Evolutionary conservation across 2,329 filamentous ascomycete genomes (phyloP).

Genomic region (Cladorrhinum sp.): DNA sequence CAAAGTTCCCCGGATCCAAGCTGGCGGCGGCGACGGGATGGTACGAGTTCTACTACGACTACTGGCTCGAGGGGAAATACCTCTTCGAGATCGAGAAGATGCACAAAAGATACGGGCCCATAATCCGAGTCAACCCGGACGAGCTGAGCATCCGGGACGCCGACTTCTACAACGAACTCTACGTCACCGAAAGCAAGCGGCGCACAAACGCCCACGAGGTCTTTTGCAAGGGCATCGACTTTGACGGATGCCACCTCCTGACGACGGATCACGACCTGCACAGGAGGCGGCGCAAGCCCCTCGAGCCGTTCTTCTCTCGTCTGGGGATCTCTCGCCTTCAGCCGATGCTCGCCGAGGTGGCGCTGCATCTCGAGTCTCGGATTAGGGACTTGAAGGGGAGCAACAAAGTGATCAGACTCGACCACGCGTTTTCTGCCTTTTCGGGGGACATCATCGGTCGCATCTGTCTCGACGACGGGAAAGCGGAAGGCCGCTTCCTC

Average conservation of each 20-base stretch:
- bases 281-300: not conserved
- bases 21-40: constrained; percentile 58
- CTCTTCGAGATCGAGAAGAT: constrained; percentile 62
- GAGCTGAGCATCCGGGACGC: constrained; percentile 33
- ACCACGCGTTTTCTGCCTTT: constrained; percentile 12
- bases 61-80: constrained; percentile 66
- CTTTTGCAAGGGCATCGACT: constrained; percentile 18
- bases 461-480: constrained; percentile 8
- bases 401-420: constrained; percentile 2
- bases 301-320: constrained; percentile 4
- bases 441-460: constrained; percentile 4
- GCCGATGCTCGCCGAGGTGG: not conserved
- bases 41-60: constrained; percentile 67
- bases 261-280: constrained; percentile 1
- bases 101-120: constrained; percentile 64
- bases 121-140: constrained; percentile 33
- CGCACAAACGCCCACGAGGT: constrained; percentile 12
- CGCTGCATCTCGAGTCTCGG: not conserved
- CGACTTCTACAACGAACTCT: constrained; percentile 30
- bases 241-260: constrained; percentile 11
- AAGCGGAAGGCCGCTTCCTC: constrained; percentile 16
- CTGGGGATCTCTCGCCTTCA: not conserved
- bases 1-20: constrained; percentile 61
- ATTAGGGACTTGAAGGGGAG: not conserved
- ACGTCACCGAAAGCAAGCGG: constrained; percentile 15